Conservation (phyloP, 345 rosid genomes). For the Clarkia xantiana region DNA sequence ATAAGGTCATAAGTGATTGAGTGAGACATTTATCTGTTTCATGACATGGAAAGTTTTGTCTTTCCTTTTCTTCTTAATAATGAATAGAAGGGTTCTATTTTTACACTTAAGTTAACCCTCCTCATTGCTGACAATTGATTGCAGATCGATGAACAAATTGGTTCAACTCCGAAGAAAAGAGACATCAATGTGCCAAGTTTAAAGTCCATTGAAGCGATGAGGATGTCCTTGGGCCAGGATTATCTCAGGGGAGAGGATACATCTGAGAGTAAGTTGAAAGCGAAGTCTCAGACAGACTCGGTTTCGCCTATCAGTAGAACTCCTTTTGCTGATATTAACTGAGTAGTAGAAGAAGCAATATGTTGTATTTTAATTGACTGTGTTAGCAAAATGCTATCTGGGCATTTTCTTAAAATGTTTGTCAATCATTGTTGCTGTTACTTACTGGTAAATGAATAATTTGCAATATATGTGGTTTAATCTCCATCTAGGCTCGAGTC, state of each 20-base stretch:
- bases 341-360: not conserved
- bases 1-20: too few relatives aligned
- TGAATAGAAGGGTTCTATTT: not conserved
- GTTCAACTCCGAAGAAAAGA: slow-evolving; percentile 39
- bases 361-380: too few relatives aligned
- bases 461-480: too few relatives aligned
- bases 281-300: slow-evolving; percentile 16
- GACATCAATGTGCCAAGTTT: slow-evolving; percentile 47
- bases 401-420: too few relatives aligned
- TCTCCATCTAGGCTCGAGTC: too few relatives aligned
- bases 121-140: not conserved
- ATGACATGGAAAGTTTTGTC: too few relatives aligned
- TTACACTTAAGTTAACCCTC: not conserved
- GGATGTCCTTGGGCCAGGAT: slow-evolving; percentile 12
- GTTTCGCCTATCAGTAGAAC: slow-evolving; percentile 34
- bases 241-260: slow-evolving; percentile 13
- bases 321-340: slow-evolving; percentile 55
- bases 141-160: slow-evolving; percentile 47
- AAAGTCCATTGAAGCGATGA: slow-evolving; percentile 61
- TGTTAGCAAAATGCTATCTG: too few relatives aligned
- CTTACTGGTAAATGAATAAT: too few relatives aligned
- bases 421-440: too few relatives aligned
- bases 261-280: slow-evolving; percentile 15
- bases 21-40: too few relatives aligned
- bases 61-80: not conserved